Percentiles rank a stretch among this genome's conserved stretches.
phyloP scores from a whole-genome alignment of 2,329 filamentous ascomycete genomes.

The Thielaviopsis punctulata region DNA sequence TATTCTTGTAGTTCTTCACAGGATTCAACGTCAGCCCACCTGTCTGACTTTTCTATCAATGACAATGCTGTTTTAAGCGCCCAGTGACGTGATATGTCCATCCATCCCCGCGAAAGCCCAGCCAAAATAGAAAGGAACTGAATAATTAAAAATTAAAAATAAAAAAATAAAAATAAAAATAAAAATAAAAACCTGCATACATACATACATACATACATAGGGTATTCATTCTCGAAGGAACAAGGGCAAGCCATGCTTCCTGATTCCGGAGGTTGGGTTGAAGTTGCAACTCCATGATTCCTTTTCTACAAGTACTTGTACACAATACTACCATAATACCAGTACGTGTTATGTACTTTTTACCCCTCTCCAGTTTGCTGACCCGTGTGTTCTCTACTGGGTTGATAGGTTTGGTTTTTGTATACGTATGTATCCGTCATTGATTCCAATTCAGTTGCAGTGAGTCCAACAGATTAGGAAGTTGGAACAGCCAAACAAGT shows the following conservation, averaged over 20 bases:
- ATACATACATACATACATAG: no score
- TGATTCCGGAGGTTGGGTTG: no score
- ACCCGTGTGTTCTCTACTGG: no score
- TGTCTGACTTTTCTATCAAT: conserved; percentile 6
- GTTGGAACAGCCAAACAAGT: neutral
- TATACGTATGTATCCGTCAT: no score
- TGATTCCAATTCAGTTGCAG: neutral
- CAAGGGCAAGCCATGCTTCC: neutral
- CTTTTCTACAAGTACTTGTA: no score
- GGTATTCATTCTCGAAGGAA: neutral
- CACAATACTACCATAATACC: no score
- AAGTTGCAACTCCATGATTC: no score
- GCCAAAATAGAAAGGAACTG: no score
- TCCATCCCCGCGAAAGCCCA: neutral
- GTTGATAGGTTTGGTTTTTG: no score
- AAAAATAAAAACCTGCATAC: no score
- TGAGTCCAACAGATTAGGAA: neutral
- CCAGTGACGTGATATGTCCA: conserved; percentile 5
- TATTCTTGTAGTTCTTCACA: neutral
- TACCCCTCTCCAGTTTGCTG: no score
- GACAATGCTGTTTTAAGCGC: conserved; percentile 6
- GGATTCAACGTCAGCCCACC: conserved; percentile 1
- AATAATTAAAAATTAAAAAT: neutral
- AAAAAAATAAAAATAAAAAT: neutral
- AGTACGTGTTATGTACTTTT: no score